These are phyloP conservation scores for Candida manassasensis DNA, from an alignment of 805 yeast species.

Conservation along the genomic window DNA sequence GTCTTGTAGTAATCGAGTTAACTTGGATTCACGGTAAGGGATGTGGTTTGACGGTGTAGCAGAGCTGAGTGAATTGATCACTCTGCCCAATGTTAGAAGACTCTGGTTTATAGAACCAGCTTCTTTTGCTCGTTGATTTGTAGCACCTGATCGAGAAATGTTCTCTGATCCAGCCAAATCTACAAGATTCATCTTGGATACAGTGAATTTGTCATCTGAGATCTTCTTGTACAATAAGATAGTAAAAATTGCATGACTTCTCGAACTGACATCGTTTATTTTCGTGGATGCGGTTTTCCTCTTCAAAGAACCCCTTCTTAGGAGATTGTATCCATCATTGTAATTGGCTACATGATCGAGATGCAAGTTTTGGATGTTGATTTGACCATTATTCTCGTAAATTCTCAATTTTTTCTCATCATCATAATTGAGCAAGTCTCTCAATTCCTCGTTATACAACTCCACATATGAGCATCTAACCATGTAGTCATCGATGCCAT, in stretches of 20 bases:
- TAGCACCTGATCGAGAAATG: conserved; percentile 81
- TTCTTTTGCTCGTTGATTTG: conserved; percentile 80
- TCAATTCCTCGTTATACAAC: conserved; percentile 79
- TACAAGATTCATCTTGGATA: conserved; percentile 75
- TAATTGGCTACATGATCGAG: conserved; percentile 55
- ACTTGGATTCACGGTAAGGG: conserved; percentile 81
- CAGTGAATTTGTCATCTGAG: conserved; percentile 18
- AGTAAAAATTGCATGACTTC: conserved; percentile 77
- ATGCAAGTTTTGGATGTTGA: conserved; percentile 59
- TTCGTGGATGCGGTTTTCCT: conserved; percentile 71
- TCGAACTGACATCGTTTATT: conserved; percentile 66
- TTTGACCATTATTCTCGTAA: conserved; percentile 32
- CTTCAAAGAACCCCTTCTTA: conserved; percentile 53
- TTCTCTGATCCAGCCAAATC: conserved; percentile 96
- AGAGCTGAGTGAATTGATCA: conserved; percentile 56
- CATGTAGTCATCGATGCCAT: conserved; percentile 46
- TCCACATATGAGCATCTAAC: conserved; percentile 81
- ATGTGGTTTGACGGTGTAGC: conserved; percentile 46
- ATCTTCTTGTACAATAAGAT: conserved; percentile 48
- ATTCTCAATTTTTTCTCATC: conserved; percentile 28
- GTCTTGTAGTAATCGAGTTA: conserved; percentile 71
- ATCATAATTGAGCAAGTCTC: conserved; percentile 59
- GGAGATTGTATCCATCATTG: conserved; percentile 49
- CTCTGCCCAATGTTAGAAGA: conserved; percentile 81
- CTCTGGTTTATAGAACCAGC: conserved; percentile 93